Evolutionary conservation across 228 moss, liverwort and hornwort genomes (phyloP).

Genomic region (Sphagnum fallax): DNA sequence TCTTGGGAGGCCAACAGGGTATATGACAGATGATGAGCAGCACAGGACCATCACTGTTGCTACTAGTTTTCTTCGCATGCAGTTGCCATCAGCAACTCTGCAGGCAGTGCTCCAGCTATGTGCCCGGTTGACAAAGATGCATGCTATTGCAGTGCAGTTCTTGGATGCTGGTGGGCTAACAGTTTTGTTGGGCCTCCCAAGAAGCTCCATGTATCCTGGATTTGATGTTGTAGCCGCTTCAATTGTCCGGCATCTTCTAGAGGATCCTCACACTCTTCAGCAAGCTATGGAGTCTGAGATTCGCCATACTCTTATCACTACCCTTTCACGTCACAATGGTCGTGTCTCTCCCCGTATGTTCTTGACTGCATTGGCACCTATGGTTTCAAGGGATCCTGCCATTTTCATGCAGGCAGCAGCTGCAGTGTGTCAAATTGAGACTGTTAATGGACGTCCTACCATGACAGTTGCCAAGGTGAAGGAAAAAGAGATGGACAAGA

Average conservation of each 20-base stretch:
- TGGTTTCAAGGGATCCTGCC: conserved; percentile 81
- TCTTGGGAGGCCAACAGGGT: conserved; percentile 74
- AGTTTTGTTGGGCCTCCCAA: conserved; percentile 61
- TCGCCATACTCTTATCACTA: conserved; percentile 75
- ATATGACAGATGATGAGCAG: conserved; percentile 84
- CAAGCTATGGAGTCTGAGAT: conserved; percentile 96
- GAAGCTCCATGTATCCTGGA: conserved; percentile 65
- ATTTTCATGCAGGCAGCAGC: conserved; percentile 91
- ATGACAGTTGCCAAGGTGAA: conserved; percentile 78
- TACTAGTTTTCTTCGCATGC: conserved; percentile 64
- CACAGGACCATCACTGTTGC: conserved; percentile 64
- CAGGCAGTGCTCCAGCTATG: conserved; percentile 95
- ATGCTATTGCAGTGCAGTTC: conserved; percentile 69
- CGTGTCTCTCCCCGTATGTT: conserved; percentile 95
- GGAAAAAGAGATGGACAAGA: conserved; percentile 52
- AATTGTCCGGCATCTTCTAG: conserved; percentile 87
- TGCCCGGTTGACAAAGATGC: conserved; percentile 85
- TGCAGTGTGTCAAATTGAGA: conserved; percentile 77
- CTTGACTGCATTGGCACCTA: conserved; percentile 89
- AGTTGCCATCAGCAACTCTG: conserved; percentile 55
- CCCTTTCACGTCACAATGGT: conserved; percentile 78
- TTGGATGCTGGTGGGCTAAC: conserved; percentile 77
- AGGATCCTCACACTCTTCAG: conserved; percentile 90
- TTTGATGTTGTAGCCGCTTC: conserved; percentile 84
- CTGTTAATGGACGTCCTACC: conserved; percentile 67